These are phyloP conservation scores for Epichloe glyceriae DNA, from an alignment of 2,329 filamentous ascomycete species.

Conservation along the genomic window DNA sequence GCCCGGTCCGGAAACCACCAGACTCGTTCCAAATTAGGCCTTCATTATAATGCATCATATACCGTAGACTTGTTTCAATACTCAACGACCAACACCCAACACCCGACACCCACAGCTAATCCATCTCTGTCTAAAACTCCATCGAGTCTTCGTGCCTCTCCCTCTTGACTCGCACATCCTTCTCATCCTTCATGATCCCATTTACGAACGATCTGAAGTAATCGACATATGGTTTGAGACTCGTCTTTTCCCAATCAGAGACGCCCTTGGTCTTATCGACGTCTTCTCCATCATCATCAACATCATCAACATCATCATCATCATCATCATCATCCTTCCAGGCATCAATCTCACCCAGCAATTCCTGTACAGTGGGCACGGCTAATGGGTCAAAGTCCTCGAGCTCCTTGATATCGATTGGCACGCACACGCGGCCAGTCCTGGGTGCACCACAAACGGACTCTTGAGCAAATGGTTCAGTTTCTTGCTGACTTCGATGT, in stretches of 20 bases:
- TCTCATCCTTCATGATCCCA: slow-evolving; percentile 63
- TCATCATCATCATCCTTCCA: slow-evolving; percentile 45
- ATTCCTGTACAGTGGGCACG: slow-evolving; percentile 78
- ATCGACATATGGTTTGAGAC: slow-evolving; percentile 83
- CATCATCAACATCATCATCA: slow-evolving; percentile 23
- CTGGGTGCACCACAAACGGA: slow-evolving; percentile 91
- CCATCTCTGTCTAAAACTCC: slow-evolving; percentile 32
- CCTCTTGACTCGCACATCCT: slow-evolving; percentile 40
- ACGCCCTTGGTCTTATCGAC: slow-evolving; percentile 28
- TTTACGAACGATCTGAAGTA: slow-evolving; percentile 75
- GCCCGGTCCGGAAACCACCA: no score
- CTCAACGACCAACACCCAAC: background rate
- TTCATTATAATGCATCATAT: background rate
- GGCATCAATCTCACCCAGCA: slow-evolving; percentile 75
- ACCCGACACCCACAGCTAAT: background rate
- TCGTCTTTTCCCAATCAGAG: slow-evolving; percentile 94
- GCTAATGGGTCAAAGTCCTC: slow-evolving; percentile 76
- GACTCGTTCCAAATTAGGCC: background rate
- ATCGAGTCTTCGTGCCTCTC: slow-evolving; percentile 40
- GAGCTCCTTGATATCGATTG: slow-evolving; percentile 62
- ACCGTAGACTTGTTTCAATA: background rate
- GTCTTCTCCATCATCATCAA: slow-evolving; percentile 26
- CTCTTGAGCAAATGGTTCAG: slow-evolving; percentile 96
- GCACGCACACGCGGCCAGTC: slow-evolving; percentile 88
- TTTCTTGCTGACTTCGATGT: slow-evolving; percentile 95